Evolutionary conservation across 768 basidiomycete species (phyloP), one percentile per base, ranked within the genome.

Genomic region (Boletus pseudopeckii): DNA sequence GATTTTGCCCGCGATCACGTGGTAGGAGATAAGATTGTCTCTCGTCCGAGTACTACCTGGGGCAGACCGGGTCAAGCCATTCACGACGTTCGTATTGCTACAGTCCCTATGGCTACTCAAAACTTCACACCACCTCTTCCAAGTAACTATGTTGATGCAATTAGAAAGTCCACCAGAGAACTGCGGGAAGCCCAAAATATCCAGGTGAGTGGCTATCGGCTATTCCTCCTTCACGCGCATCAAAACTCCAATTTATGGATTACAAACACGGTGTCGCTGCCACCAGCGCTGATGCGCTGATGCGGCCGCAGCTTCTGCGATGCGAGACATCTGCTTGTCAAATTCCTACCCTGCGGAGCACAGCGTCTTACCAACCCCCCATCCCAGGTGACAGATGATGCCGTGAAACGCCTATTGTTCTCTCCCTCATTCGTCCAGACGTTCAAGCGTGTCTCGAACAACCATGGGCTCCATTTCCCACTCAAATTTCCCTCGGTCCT

Each of bases 401-500:
- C 79, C 22, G 83, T 93, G 59, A 74, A 78, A 58, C 77, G 83
- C 14, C 73, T 92, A 18, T 66, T 93, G 14, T 69, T 75, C 36
- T 89, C 89, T 7, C 75, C 82, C 10, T 77, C 83, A 1, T 89
- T 92, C 65, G 77, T 74, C 8, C 68, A 72, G 39, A 82, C 85
- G 2, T 88, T 84, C 68, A 72, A 79, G 53, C 79, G 82, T 47
- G 79, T 88, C 3, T 84, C 84, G 8, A 63, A 69, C 15, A 70
- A 77, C 17, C 89, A 92, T 70, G 90, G 90, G 28, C 75, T 92
- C 46, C 74, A 80, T 7, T 75, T 95, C 53, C 92, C 92, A 2
- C 80, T 96, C 47, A 84, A 85, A 3, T 96, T 94, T 61, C 75
- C 87, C 36, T 86, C 87, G 0, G 70, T 77, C 18, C 71, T 82